Evolutionary conservation across 179 eudicot genomes (phyloP).

Genomic region (Beta macrorhiza): DNA sequence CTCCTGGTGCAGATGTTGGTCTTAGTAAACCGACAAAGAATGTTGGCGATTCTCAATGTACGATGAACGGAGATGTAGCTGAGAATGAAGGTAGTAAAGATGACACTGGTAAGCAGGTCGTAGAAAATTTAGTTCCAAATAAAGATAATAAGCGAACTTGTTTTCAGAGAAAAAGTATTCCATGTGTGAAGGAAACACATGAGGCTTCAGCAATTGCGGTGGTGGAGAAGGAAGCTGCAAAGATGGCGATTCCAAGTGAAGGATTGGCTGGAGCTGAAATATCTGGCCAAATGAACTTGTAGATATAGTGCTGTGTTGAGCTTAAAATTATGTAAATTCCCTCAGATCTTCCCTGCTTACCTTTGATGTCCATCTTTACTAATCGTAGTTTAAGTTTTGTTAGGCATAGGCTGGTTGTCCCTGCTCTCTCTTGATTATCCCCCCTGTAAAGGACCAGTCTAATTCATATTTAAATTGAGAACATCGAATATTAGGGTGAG

Average conservation of each 20-base stretch:
- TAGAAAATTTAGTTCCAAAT: background rate
- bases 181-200: slow-evolving; percentile 16
- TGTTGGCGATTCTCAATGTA: slow-evolving; percentile 16
- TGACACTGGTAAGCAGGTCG: slow-evolving; percentile 9
- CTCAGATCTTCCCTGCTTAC: background rate
- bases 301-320: slow-evolving; percentile 14
- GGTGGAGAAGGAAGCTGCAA: slow-evolving; percentile 13
- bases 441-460: background rate
- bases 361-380: background rate
- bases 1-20: slow-evolving; percentile 18
- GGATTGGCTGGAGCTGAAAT: slow-evolving; percentile 10
- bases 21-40: slow-evolving; percentile 12
- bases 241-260: slow-evolving; percentile 19
- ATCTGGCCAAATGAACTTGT: slow-evolving; percentile 13
- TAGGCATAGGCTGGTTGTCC: background rate
- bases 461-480: background rate
- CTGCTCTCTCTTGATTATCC: background rate
- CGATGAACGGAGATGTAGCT: slow-evolving; percentile 12
- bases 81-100: background rate
- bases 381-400: background rate
- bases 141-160: background rate
- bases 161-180: slow-evolving; percentile 19
- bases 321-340: slow-evolving; percentile 18
- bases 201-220: slow-evolving; percentile 4
- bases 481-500: background rate